Conservation (phyloP, 2,329 filamentous ascomycete genomes). For the Neofusicoccum parvum region DNA sequence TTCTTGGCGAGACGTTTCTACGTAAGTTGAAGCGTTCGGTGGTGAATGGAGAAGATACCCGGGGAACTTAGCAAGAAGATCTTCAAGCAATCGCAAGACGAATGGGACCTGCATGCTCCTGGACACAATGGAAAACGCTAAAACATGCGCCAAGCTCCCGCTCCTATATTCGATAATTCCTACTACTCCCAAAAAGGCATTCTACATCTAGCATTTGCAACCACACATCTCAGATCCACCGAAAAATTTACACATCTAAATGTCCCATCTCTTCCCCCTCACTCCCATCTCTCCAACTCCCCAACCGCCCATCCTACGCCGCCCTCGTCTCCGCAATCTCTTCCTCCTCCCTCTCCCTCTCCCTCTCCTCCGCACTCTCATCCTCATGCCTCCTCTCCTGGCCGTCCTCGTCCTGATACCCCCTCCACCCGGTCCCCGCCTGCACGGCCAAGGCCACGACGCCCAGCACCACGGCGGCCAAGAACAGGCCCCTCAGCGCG, state of each 20-base stretch:
- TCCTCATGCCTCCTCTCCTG: constrained; percentile 55
- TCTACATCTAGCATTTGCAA: too few species aligned
- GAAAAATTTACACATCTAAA: background rate
- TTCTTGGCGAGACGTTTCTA: too few species aligned
- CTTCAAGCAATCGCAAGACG: too few species aligned
- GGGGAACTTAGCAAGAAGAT: too few species aligned
- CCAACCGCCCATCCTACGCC: background rate
- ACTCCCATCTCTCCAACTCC: too few species aligned
- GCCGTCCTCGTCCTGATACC: constrained; percentile 34
- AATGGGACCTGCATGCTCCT: too few species aligned
- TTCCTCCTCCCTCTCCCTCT: constrained; percentile 16
- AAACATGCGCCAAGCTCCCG: too few species aligned
- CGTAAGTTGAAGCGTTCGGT: too few species aligned
- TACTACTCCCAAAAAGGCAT: too few species aligned
- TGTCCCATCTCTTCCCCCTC: background rate
- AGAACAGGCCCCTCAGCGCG: constrained; percentile 56
- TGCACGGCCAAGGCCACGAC: constrained; percentile 55
- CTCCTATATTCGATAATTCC: too few species aligned
- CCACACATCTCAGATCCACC: background rate
- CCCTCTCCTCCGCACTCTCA: constrained; percentile 21
- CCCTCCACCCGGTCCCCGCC: constrained; percentile 60
- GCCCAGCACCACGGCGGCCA: constrained; percentile 54
- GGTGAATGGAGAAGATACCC: too few species aligned
- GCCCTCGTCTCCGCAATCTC: constrained; percentile 12
- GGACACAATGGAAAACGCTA: too few species aligned